These are phyloP conservation scores for Kandelia obovata DNA, from an alignment of 345 rosid genomes.

Conservation along the genomic window DNA sequence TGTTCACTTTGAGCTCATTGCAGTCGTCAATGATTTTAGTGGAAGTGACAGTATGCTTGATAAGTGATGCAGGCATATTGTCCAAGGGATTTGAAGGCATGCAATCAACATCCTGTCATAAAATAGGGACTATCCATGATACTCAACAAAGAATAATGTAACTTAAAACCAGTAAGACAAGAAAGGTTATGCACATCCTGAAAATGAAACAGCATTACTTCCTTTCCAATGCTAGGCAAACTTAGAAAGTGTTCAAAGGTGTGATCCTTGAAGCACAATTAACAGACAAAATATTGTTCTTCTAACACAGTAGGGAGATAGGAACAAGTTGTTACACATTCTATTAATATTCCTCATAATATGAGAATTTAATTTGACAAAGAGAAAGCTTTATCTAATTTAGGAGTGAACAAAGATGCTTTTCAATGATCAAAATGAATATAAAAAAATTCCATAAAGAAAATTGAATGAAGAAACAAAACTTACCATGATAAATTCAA, in stretches of 20 bases:
- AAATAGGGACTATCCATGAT: conserved; percentile 16
- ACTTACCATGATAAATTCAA: conserved; percentile 83
- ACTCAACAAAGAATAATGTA: neutral
- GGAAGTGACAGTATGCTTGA: conserved; percentile 36
- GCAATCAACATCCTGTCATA: conserved; percentile 75
- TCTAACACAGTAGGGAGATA: neutral
- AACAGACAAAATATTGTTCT: neutral
- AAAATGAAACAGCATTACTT: neutral
- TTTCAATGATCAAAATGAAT: neutral
- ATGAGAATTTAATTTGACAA: too few relatives aligned
- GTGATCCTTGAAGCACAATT: neutral
- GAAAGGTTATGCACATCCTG: neutral
- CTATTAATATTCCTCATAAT: too few relatives aligned
- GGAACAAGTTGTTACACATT: conserved; percentile 1
- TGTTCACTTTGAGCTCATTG: conserved; percentile 51
- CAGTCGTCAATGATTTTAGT: conserved; percentile 42
- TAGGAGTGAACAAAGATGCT: neutral
- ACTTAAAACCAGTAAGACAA: neutral
- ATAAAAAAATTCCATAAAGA: neutral
- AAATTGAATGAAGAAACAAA: conserved; percentile 1
- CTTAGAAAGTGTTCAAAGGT: too few relatives aligned
- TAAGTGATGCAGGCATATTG: conserved; percentile 73
- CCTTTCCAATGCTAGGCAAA: neutral
- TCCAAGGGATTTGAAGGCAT: conserved; percentile 68
- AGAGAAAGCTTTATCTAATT: too few relatives aligned